Conservation (phyloP, 2,329 filamentous ascomycete genomes). For the Pseudocercospora macadamiae region DNA sequence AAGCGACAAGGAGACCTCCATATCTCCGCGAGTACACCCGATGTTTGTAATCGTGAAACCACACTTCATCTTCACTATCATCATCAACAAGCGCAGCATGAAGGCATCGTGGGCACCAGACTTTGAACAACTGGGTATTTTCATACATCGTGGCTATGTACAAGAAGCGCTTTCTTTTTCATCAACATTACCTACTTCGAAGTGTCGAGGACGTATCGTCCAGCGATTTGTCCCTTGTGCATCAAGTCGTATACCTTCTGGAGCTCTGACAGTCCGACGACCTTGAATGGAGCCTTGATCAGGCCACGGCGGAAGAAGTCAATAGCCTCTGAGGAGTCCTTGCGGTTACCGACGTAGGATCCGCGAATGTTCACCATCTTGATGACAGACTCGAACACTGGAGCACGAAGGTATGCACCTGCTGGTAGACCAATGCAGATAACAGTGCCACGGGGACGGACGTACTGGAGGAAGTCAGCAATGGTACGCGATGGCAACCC, state of each 20-base stretch:
- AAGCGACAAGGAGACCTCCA: background rate
- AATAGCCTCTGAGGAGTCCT: constrained; percentile 83
- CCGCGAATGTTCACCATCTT: constrained; percentile 75
- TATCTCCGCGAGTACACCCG: background rate
- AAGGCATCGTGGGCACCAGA: background rate
- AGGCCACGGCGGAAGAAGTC: constrained; percentile 85
- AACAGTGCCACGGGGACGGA: constrained; percentile 79
- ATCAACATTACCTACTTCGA: constrained; percentile 53
- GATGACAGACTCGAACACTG: constrained; percentile 86
- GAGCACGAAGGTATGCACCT: constrained; percentile 75
- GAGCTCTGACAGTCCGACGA: constrained; percentile 77
- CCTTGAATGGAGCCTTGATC: constrained; percentile 87
- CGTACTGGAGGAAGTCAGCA: constrained; percentile 59
- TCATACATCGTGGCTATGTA: constrained; percentile 15
- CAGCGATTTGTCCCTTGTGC: constrained; percentile 70
- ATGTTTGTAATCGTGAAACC: background rate
- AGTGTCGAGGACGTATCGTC: constrained; percentile 78
- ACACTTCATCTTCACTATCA: background rate
- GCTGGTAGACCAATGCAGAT: constrained; percentile 89
- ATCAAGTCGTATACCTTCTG: constrained; percentile 76
- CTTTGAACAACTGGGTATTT: background rate
- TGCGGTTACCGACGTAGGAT: constrained; percentile 89
- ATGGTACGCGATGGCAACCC: background rate
- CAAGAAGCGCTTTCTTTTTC: background rate
- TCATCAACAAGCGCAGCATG: too few species aligned